Evolutionary conservation across 768 basidiomycete species (phyloP).

Genomic region (Serpula lacrymans): DNA sequence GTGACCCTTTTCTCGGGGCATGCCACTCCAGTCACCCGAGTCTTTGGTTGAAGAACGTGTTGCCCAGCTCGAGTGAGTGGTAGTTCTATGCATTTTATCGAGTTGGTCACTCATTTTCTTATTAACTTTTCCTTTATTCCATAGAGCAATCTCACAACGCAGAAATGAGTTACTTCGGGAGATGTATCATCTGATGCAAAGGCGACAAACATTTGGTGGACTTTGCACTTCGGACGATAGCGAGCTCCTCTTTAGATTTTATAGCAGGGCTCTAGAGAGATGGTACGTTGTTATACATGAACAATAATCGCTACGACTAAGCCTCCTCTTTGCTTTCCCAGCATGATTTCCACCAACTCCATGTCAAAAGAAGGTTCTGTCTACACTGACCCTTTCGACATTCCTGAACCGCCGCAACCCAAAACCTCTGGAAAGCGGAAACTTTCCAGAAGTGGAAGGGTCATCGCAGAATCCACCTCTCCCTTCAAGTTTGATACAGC

Average conservation of each 20-base stretch:
- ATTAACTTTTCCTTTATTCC: slow-evolving; percentile 2
- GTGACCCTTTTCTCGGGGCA: no score
- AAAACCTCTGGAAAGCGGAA: no score
- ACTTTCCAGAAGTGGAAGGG: no score
- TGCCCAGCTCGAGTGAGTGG: slow-evolving; percentile 29
- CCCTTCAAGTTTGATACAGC: no score
- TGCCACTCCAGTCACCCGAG: slow-evolving; percentile 26
- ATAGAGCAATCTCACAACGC: slow-evolving; percentile 58
- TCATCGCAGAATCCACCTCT: no score
- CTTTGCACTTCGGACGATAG: slow-evolving; percentile 36
- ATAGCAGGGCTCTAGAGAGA: slow-evolving; percentile 50
- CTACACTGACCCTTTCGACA: no score
- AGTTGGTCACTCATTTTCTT: neutral
- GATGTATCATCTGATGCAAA: slow-evolving; percentile 65
- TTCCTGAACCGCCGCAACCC: no score
- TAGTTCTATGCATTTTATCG: neutral
- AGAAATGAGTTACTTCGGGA: slow-evolving; percentile 70
- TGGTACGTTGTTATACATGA: no score
- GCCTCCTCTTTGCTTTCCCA: slow-evolving; percentile 4
- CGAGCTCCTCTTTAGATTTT: slow-evolving; percentile 48
- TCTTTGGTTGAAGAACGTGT: slow-evolving; percentile 35
- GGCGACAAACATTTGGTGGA: slow-evolving; percentile 43
- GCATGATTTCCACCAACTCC: slow-evolving; percentile 26
- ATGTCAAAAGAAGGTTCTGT: slow-evolving; percentile 21
- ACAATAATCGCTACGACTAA: no score